Evolutionary conservation across 1,284 basidiomycete genomes (phyloP).

Genomic region (Trametes sp.): DNA sequence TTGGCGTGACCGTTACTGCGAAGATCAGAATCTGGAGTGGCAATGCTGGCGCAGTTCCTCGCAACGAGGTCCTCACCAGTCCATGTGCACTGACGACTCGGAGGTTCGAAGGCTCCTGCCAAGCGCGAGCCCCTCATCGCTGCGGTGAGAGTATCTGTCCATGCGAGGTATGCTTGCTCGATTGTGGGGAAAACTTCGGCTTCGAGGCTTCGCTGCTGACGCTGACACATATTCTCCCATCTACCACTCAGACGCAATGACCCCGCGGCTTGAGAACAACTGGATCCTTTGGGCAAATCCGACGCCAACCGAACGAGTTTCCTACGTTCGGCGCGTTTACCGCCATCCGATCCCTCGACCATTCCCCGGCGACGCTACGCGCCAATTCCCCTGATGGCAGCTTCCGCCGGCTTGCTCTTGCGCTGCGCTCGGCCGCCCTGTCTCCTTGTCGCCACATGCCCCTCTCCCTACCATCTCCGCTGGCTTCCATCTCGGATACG

Average conservation of each 20-base stretch:
- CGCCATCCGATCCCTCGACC: constrained; percentile 18
- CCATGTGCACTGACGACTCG: not conserved
- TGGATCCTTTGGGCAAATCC: constrained; percentile 24
- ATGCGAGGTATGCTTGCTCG: constrained; percentile 24
- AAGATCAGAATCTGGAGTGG: not conserved
- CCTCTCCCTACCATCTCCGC: constrained; percentile 12
- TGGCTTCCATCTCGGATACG: constrained; percentile 8
- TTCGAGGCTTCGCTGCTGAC: constrained; percentile 18
- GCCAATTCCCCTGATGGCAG: constrained; percentile 10
- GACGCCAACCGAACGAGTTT: constrained; percentile 14
- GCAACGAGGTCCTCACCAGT: not conserved
- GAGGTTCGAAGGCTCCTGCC: not conserved
- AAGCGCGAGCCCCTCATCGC: constrained; percentile 9
- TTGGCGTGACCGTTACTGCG: constrained; percentile 5
- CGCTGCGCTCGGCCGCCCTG: constrained; percentile 8
- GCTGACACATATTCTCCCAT: constrained; percentile 10
- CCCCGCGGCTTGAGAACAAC: constrained; percentile 30
- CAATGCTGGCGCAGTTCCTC: not conserved
- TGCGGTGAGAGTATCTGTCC: constrained; percentile 27
- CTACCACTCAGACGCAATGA: constrained; percentile 13
- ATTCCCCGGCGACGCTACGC: constrained; percentile 23
- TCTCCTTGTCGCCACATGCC: constrained; percentile 19
- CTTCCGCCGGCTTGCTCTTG: constrained; percentile 5
- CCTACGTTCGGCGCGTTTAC: constrained; percentile 18
- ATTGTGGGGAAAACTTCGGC: constrained; percentile 29